Base-by-base conservation (phyloP, 768 basidiomycete genomes). In the Lentinula boryana region DNA sequence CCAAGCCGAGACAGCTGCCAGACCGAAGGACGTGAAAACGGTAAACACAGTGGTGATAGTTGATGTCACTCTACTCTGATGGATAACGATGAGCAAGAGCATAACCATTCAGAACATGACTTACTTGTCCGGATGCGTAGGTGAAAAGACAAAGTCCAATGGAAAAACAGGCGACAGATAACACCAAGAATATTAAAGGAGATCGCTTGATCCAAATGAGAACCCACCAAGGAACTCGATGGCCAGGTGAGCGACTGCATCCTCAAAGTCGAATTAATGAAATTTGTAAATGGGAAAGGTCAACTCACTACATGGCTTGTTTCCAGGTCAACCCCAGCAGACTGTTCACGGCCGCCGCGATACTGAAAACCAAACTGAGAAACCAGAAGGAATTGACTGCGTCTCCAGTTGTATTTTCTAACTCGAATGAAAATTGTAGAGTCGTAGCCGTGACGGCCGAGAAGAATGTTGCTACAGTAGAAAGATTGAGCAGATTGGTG, bases 171-270 rank as follows among this genome's bases (percentile, higher is more conserved):
- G 88, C 88, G 49, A 92, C 89, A 57, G 91, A 90, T 70, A 92
- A 78, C 62, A 92, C 89, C 50, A 92, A 82, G 75, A 92, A 91
- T 63, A 91, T 87, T 36, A 93, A 78, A 13, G 90, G 90, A 5
- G 89, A 89, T 38, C 89, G 78, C 69, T 91, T 92, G 75, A 92
- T 92, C 90, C 89, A 93, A 65, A 92, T 91, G 60, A 89, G 73
- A 48, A 89, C 87, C 87, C 88, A 89, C 88, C 88, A 89, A 0
- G 88, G 88, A 46, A 89, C 87, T 57, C 86, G 84, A 70, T 89
- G 83, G 8, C 86, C 84, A 18, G 88, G 88, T 40, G 87, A 88
- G 58, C 88, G 88, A 68, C 88, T 89, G 55, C 56, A 59, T 50
- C 59, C 53, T 7, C 36, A 40, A 61, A 32, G 48, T 38, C 51